Evolutionary conservation across 1,139 yeast genomes (phyloP).

Genomic region (Pichia sp.): DNA sequence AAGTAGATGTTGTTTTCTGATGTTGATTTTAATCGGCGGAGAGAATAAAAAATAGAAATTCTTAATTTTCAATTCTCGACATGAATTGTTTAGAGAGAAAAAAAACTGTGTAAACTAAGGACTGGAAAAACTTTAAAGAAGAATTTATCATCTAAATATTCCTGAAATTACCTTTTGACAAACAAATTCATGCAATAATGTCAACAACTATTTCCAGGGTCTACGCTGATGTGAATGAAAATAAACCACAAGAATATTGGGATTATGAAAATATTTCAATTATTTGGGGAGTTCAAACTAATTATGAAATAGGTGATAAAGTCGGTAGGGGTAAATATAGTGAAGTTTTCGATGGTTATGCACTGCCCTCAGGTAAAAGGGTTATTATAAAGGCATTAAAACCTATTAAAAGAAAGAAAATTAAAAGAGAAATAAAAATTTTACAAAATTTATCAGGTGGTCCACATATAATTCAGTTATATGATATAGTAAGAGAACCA

Average conservation of each 20-base stretch:
- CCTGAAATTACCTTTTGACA: too few species aligned
- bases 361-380: slow-evolving; percentile 29
- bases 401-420: slow-evolving; percentile 76
- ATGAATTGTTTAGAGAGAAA: too few species aligned
- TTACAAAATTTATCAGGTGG: slow-evolving; percentile 72
- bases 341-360: slow-evolving; percentile 65
- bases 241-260: slow-evolving; percentile 68
- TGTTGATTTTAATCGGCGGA: too few species aligned
- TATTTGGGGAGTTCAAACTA: slow-evolving; percentile 63
- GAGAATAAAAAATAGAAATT: too few species aligned
- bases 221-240: slow-evolving; percentile 59
- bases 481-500: slow-evolving; percentile 73
- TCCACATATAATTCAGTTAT: slow-evolving; percentile 60
- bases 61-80: too few species aligned
- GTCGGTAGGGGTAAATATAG: slow-evolving; percentile 78
- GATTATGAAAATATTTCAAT: slow-evolving; percentile 69
- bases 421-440: slow-evolving; percentile 70
- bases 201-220: slow-evolving; percentile 40
- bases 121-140: too few species aligned
- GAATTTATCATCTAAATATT: background rate
- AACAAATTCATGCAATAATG: background rate
- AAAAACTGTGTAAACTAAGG: too few species aligned
- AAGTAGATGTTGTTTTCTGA: too few species aligned
- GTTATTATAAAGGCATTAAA: slow-evolving; percentile 71
- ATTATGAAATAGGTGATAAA: slow-evolving; percentile 64